phyloP scores from a whole-genome alignment of 768 basidiomycete genomes.

The Mycena kentingensis region DNA sequence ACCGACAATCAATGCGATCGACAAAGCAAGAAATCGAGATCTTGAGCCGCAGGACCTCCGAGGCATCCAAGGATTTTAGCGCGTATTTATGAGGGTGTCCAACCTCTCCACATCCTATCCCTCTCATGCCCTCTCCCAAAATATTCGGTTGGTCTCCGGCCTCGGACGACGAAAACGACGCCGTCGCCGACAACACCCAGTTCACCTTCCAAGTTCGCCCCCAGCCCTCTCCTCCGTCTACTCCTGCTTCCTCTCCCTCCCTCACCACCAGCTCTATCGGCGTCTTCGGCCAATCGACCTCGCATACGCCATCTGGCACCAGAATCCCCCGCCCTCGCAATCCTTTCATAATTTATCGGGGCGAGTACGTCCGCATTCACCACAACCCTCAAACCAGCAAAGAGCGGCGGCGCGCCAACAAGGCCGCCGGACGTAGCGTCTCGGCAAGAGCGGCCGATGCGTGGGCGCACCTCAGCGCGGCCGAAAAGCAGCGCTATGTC shows the following conservation, averaged over 20 bases:
- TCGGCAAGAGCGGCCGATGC: slow-evolving; percentile 15
- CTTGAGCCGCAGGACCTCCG: neutral
- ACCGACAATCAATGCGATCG: too few species aligned
- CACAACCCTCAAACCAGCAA: neutral
- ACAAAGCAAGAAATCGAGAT: neutral
- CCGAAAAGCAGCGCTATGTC: slow-evolving; percentile 3
- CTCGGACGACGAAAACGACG: slow-evolving; percentile 10
- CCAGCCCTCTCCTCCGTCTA: neutral
- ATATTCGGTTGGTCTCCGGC: slow-evolving; percentile 13
- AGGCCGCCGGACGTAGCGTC: neutral
- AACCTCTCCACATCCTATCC: neutral
- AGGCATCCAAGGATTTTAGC: slow-evolving; percentile 1
- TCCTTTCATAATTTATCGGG: slow-evolving; percentile 20
- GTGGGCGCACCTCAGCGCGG: slow-evolving; percentile 2
- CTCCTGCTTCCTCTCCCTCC: neutral
- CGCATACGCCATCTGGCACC: neutral
- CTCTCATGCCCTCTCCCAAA: slow-evolving; percentile 6
- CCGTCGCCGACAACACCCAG: slow-evolving; percentile 1
- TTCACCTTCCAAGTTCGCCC: slow-evolving; percentile 2
- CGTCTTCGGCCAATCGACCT: neutral
- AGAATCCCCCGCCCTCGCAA: slow-evolving; percentile 17
- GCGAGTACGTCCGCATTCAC: slow-evolving; percentile 6
- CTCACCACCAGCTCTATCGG: neutral
- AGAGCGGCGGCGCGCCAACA: neutral
- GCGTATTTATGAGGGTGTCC: neutral